Evolutionary conservation across 331 rosid genomes (phyloP).

Genomic region (Malus hybrid): DNA sequence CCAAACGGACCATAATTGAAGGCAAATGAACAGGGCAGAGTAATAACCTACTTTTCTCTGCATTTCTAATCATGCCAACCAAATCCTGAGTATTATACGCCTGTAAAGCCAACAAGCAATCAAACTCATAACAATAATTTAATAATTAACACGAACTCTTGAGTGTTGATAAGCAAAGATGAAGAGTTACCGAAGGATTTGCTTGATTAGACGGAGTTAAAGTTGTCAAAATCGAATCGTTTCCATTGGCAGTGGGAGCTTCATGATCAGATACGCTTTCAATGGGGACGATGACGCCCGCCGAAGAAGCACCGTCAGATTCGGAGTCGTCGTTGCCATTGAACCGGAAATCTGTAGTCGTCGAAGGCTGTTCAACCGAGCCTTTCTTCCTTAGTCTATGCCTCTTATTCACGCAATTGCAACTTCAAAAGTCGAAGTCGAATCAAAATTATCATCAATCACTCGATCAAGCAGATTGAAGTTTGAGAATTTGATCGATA

Average conservation of each 20-base stretch:
- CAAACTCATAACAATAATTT: neutral
- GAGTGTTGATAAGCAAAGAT: neutral
- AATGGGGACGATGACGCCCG: conserved; percentile 18
- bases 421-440: conserved; percentile 31
- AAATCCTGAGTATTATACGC: conserved; percentile 41
- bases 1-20: neutral
- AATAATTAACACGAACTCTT: neutral
- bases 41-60: conserved; percentile 69
- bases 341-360: conserved; percentile 30
- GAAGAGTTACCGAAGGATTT: conserved; percentile 30
- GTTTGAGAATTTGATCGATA: neutral
- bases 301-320: conserved; percentile 22
- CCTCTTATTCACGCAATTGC: conserved; percentile 53
- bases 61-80: conserved; percentile 65
- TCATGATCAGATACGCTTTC: conserved; percentile 25
- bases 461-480: neutral
- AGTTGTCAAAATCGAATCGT: conserved; percentile 22
- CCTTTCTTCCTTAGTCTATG: conserved; percentile 58
- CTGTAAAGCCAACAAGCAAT: conserved; percentile 26
- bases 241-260: conserved; percentile 5
- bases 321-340: conserved; percentile 39
- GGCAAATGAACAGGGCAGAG: conserved; percentile 13
- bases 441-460: neutral
- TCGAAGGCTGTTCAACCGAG: conserved; percentile 28
- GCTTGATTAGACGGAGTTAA: conserved; percentile 18